A percentile compares a stretch with the other conserved stretches of the same genome.
Conservation (phyloP, 225 moss, liverwort and hornwort genomes). For the Climacium dendroides region DNA sequence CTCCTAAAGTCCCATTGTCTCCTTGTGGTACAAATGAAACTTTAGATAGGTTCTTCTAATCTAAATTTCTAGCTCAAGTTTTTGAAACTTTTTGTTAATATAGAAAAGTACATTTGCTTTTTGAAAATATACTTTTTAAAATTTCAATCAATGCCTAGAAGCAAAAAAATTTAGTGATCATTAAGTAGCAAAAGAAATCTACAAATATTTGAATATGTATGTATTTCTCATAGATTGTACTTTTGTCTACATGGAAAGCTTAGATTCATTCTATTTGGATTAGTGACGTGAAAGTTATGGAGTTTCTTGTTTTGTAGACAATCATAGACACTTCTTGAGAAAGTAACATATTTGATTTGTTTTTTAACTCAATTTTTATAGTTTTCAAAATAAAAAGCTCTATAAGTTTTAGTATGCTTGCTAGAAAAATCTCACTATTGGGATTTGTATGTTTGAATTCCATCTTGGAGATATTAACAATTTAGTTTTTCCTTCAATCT, state of each 20-base stretch:
- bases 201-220: not conserved
- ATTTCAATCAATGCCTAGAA: rapidly evolving
- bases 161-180: rapidly evolving
- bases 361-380: not conserved
- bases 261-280: not conserved
- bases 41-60: rapidly evolving
- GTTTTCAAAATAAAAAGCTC: not conserved
- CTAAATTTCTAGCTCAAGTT: not conserved
- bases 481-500: not conserved
- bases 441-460: not conserved
- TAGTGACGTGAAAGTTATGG: not conserved
- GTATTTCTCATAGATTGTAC: not conserved
- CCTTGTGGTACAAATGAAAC: rapidly evolving
- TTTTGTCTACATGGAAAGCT: not conserved
- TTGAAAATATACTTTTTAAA: rapidly evolving
- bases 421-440: rapidly evolving
- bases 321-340: not conserved
- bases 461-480: rapidly evolving
- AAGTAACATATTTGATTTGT: not conserved
- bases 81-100: not conserved
- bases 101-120: not conserved
- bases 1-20: rapidly evolving
- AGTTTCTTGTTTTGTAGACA: rapidly evolving
- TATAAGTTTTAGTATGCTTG: rapidly evolving
- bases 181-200: rapidly evolving